A percentile compares a stretch with the other conserved stretches of the same genome.
These are phyloP conservation scores for Kodamaea restingae DNA, from an alignment of 805 yeast genomes.

Conservation along the genomic window DNA sequence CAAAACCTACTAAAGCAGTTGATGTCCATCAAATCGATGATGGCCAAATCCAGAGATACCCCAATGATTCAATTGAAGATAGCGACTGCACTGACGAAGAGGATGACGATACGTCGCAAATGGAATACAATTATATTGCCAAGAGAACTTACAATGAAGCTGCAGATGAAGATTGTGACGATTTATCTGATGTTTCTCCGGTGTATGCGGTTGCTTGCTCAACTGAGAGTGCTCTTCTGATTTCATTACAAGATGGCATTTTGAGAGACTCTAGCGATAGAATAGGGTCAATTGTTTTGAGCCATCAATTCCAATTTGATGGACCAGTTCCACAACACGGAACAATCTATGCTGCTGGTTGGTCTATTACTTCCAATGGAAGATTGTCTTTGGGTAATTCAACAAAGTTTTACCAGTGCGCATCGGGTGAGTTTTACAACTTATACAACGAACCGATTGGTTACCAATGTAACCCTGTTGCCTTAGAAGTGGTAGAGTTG, in stretches of 20 bases:
- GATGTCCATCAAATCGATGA: constrained; percentile 25
- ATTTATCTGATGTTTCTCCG: constrained; percentile 16
- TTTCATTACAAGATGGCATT: constrained; percentile 28
- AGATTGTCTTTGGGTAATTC: constrained; percentile 31
- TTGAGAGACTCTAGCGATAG: constrained; percentile 29
- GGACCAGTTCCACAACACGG: constrained; percentile 40
- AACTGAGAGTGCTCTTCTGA: constrained; percentile 21
- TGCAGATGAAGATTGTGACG: constrained; percentile 3
- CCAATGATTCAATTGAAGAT: neutral
- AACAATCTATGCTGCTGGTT: constrained; percentile 35
- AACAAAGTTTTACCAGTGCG: constrained; percentile 35
- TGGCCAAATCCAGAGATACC: constrained; percentile 26
- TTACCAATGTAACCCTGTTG: constrained; percentile 34
- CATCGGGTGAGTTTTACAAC: constrained; percentile 38
- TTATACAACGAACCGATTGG: constrained; percentile 33
- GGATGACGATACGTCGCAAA: constrained; percentile 2
- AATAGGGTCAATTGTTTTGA: constrained; percentile 36
- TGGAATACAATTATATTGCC: neutral
- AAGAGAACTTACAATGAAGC: constrained; percentile 7
- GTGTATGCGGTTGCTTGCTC: constrained; percentile 29
- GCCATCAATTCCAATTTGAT: constrained; percentile 39
- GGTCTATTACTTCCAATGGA: constrained; percentile 34
- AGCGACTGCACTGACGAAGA: constrained; percentile 1
- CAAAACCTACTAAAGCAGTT: constrained; percentile 20
- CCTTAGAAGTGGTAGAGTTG: constrained; percentile 34